Base-by-base conservation (phyloP, 805 yeast genomes). In the Teunomyces stri region DNA sequence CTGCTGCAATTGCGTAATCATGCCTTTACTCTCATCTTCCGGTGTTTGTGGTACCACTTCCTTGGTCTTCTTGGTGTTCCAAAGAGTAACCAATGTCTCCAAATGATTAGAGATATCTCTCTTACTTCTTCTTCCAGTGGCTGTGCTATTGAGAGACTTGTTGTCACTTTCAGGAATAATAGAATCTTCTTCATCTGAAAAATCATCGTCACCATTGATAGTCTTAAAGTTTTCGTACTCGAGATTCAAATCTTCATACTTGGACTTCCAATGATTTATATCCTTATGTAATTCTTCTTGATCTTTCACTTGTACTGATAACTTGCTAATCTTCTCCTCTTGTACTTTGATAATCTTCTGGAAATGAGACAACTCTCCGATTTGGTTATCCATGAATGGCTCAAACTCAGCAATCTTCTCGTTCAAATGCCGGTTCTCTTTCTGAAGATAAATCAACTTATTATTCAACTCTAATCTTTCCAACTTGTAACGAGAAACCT, bases 301-400 rank as follows among this genome's bases (percentile, higher is more conserved):
- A 21, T 68, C 73, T 42, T 64, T 66, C 1, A 82, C 62, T 50
- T 75, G 73, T 3, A 51, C 44, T 13, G 72, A 59, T 52, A 80
- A 69, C 12, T 61, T 58, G 2, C 64, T 66, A 37, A 83, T 73
- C 51, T 72, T 65, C 3, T 62, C 65, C 45, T 78, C 78, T 62
- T 82, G 90, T 5, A 65, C 62, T 53, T 78, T 74, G 25, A 86
- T 74, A 20, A 85, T 58, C 15, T 69, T 65, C 56, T 84, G 85
- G 58, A 86, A 63, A 16, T 72, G 72, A 10, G 73, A 67, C 29
- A 83, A 66, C 46, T 81, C 81, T 7, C 76, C 61, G 46, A 83
- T 69, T 56, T 81, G 81, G 35, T 76, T 72, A 49, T 69, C 68
- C 67, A 83, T 73, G 42, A 82, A 67, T 3, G 81, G 75, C 55